Conservation (phyloP, 2,329 filamentous ascomycete genomes). For the Xylaria sp. region DNA sequence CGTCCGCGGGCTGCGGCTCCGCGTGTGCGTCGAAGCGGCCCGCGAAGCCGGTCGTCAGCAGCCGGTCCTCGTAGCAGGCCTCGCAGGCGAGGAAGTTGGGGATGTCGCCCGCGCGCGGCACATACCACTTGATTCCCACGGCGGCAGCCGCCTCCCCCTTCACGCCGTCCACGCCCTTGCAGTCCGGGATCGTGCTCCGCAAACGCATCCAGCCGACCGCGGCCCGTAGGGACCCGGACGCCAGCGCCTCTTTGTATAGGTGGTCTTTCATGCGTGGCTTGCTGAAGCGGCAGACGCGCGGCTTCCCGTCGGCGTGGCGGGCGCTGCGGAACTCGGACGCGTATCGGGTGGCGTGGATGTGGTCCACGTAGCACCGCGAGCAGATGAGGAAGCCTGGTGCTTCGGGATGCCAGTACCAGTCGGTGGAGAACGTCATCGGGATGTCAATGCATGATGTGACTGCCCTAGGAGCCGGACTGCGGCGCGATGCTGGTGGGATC, state of each 20-base stretch:
- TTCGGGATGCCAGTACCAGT: slow-evolving; percentile 46
- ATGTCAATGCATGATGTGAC: slow-evolving; percentile 41
- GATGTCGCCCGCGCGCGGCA: slow-evolving; percentile 15
- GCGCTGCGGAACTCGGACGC: slow-evolving; percentile 37
- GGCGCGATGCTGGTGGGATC: neutral
- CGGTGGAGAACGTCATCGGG: slow-evolving; percentile 38
- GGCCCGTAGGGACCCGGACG: slow-evolving; percentile 33
- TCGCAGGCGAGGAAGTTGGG: slow-evolving; percentile 30
- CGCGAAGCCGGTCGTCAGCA: slow-evolving; percentile 21
- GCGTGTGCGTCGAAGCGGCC: slow-evolving; percentile 18
- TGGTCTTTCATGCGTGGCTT: slow-evolving; percentile 43
- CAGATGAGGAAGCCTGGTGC: slow-evolving; percentile 47
- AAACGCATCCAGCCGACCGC: slow-evolving; percentile 41
- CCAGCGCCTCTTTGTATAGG: slow-evolving; percentile 43
- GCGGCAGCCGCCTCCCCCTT: slow-evolving; percentile 6
- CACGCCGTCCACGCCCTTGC: slow-evolving; percentile 28
- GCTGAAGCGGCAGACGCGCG: slow-evolving; percentile 40
- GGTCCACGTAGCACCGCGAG: slow-evolving; percentile 48
- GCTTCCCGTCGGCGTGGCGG: slow-evolving; percentile 31
- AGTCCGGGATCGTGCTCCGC: slow-evolving; percentile 30
- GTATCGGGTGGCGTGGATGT: slow-evolving; percentile 43
- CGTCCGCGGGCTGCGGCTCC: slow-evolving; percentile 16
- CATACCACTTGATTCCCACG: slow-evolving; percentile 30
- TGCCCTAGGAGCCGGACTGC: slow-evolving; percentile 12
- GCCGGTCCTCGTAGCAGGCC: slow-evolving; percentile 34